Base-by-base conservation (phyloP, 441 rosid genomes). In the Melastoma candidum region DNA sequence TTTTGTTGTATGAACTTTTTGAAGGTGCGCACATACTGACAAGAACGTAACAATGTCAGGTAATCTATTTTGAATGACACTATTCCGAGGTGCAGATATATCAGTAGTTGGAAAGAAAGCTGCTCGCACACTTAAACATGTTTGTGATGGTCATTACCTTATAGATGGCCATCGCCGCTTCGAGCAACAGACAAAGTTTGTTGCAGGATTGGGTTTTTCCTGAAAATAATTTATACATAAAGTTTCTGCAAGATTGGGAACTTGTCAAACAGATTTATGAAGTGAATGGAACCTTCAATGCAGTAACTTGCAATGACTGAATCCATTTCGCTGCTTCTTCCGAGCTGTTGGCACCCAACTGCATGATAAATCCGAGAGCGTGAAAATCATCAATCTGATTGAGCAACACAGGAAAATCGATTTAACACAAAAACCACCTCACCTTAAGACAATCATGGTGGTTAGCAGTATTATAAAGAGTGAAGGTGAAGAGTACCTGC, bases 321-420 rank as follows among this genome's bases (percentile, higher is more conserved):
- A 89, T 93, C 98, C 98, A 93, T 70, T 70, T 77, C 25, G 90
- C 97, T 45, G 97, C 96, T 55, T 89, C 96, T 75, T 93, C 98
- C 54, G 98, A 74, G 71, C 98, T 86, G 58, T 76, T 77, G 49
- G 97, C 97, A 60, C 97, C 98, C 71, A 89, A 68, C 98, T 93
- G 57, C 43, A 64, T 53, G 7, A 52, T 46, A 14, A 12, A 52
- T 41, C 25, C 22, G 59, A 41, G 59, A 52, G 11, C 55, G 45
- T 67, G 53, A 49, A 7, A 10, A 26, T 26, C 26, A 11, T 12
- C 36, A 46, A 24, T 11, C 14, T 29, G 26, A 56, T 14, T 43
- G 25, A 6, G 3, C 39, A 45, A 64, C 22, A 3, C 25, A 44
- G 3, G 27, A 5, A 48, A 39, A 60, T 36, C 22, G 48, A 53